phyloP scores from a whole-genome alignment of 2,329 filamentous ascomycete species.

The Exophiala bonariae region DNA sequence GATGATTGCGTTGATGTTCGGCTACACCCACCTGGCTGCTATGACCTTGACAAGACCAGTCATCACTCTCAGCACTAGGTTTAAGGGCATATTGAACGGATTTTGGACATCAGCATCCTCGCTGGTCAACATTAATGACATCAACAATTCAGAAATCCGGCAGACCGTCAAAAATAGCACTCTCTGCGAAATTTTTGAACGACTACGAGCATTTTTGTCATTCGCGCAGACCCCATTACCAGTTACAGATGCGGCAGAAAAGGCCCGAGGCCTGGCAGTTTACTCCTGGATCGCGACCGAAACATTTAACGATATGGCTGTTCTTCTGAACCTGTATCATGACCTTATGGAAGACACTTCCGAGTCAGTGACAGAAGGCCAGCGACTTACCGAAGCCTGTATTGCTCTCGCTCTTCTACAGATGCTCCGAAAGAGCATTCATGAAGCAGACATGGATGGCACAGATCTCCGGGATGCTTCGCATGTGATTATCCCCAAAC shows the following conservation, averaged over 20 bases:
- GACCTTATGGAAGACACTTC: constrained; percentile 7
- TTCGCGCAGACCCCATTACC: constrained; percentile 2
- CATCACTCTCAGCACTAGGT: constrained; percentile 4
- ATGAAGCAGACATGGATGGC: constrained; percentile 4
- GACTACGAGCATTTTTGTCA: constrained; percentile 8
- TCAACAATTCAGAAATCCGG: constrained; percentile 1
- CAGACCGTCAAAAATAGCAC: background rate
- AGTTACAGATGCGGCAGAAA: constrained; percentile 4
- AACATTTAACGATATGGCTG: constrained; percentile 8
- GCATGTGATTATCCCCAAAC: constrained; percentile 5
- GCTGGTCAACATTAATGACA: background rate
- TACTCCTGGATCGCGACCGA: constrained; percentile 13
- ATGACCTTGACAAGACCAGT: constrained; percentile 10
- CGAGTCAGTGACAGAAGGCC: background rate
- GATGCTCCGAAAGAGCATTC: constrained; percentile 7
- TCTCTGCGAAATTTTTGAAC: background rate
- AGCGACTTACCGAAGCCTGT: constrained; percentile 6
- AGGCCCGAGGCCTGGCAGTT: constrained; percentile 2
- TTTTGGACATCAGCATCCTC: constrained; percentile 1
- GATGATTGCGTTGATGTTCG: constrained; percentile 7
- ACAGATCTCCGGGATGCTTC: constrained; percentile 11
- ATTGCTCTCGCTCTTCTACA: constrained; percentile 8
- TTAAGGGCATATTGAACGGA: background rate
- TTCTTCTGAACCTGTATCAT: constrained; percentile 7
- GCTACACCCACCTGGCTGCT: constrained; percentile 7